phyloP scores from a whole-genome alignment of 371 early-diverging fungal species.

The Rhizomucor miehei region DNA sequence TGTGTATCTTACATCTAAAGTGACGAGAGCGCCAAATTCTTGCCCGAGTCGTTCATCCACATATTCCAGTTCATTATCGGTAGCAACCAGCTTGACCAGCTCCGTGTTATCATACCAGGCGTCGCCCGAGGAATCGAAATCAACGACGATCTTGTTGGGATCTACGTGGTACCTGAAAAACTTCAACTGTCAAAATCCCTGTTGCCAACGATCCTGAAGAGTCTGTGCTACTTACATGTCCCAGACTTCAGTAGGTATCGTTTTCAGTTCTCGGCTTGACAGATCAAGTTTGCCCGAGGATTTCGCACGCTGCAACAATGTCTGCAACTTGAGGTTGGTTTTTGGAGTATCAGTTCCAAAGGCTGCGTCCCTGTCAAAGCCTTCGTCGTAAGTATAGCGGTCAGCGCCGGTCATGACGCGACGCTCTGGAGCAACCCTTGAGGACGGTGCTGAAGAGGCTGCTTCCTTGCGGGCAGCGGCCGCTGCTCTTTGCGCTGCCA shows the following conservation, averaged over 20 bases:
- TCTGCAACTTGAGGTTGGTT: constrained; percentile 24
- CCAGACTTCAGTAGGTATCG: constrained; percentile 66
- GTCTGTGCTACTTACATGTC: constrained; percentile 35
- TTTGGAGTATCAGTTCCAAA: constrained; percentile 12
- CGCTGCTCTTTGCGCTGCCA: constrained; percentile 43
- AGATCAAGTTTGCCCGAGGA: constrained; percentile 67
- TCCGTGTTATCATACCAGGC: constrained; percentile 69
- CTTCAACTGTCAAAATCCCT: neutral
- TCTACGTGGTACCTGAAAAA: constrained; percentile 54
- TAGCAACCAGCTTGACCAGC: constrained; percentile 60
- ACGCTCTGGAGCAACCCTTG: constrained; percentile 4
- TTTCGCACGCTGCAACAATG: constrained; percentile 41
- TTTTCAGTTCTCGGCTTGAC: constrained; percentile 58
- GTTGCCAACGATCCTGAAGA: neutral
- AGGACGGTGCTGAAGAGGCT: neutral
- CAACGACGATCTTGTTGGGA: constrained; percentile 52
- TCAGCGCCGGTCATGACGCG: constrained; percentile 39
- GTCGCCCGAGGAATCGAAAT: constrained; percentile 44
- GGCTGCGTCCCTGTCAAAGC: constrained; percentile 12
- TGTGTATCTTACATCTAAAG: constrained; percentile 58
- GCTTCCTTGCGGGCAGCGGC: constrained; percentile 13
- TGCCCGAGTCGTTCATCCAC: constrained; percentile 61
- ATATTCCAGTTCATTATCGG: constrained; percentile 61
- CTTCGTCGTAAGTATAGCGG: constrained; percentile 18
- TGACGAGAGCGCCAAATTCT: constrained; percentile 60